Evolutionary conservation across 2,329 filamentous ascomycete genomes (phyloP).

Genomic region (Cladosporium cucumerinum): DNA sequence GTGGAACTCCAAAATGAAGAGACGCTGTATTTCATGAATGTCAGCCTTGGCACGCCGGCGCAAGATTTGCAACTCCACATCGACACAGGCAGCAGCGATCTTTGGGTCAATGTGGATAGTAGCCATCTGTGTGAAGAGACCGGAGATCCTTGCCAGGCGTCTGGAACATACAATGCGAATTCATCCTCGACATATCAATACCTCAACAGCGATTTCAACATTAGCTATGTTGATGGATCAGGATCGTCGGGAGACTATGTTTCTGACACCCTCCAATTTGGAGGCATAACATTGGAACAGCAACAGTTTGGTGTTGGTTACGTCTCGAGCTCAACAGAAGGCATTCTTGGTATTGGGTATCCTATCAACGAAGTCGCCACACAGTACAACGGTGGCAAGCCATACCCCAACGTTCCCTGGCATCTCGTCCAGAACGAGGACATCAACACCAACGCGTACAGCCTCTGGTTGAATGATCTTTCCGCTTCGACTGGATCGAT

Average conservation of each 20-base stretch:
- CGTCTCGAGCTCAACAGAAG: slow-evolving; percentile 55
- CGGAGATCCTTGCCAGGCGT: slow-evolving; percentile 52
- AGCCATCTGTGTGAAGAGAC: slow-evolving; percentile 57
- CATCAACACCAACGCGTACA: slow-evolving; percentile 65
- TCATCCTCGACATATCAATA: slow-evolving; percentile 72
- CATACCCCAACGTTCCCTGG: slow-evolving; percentile 62
- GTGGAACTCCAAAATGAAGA: slow-evolving; percentile 56
- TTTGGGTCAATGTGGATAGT: slow-evolving; percentile 62
- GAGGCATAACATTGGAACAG: slow-evolving; percentile 49
- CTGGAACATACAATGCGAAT: slow-evolving; percentile 68
- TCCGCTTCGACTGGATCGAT: slow-evolving; percentile 66
- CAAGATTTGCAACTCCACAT: slow-evolving; percentile 56
- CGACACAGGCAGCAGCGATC: slow-evolving; percentile 61
- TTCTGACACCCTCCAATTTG: slow-evolving; percentile 66
- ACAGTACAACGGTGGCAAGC: slow-evolving; percentile 48
- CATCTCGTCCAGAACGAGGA: slow-evolving; percentile 60
- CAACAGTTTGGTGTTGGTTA: slow-evolving; percentile 76
- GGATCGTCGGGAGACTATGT: slow-evolving; percentile 76
- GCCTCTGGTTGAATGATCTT: slow-evolving; percentile 60
- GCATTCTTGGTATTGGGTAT: slow-evolving; percentile 85
- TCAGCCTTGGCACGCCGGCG: slow-evolving; percentile 55
- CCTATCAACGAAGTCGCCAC: slow-evolving; percentile 72
- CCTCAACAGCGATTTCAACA: slow-evolving; percentile 76
- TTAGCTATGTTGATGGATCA: slow-evolving; percentile 80
- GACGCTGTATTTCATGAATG: slow-evolving; percentile 58